These are phyloP conservation scores for Tetragonia tetragonoides DNA, from an alignment of 148 eudicot genomes.

Conservation along the genomic window DNA sequence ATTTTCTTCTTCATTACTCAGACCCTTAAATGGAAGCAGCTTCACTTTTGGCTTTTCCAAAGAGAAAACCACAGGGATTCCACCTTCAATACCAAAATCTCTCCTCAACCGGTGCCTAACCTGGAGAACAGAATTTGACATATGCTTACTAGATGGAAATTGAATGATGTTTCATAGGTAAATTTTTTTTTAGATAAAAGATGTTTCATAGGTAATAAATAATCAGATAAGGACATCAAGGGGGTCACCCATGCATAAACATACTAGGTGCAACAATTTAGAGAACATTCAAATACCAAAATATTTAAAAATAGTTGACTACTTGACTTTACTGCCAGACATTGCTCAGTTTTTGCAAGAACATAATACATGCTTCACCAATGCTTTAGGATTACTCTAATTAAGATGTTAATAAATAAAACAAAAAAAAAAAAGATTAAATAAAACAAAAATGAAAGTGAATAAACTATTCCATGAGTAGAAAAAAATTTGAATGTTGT, in stretches of 20 bases:
- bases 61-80: conserved; percentile 95
- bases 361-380: no score
- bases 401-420: no score
- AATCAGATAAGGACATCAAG: no score
- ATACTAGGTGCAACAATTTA: background rate
- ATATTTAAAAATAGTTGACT: background rate
- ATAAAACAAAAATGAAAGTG: background rate
- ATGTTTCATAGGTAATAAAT: no score
- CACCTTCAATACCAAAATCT: conserved; percentile 96
- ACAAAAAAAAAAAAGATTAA: background rate
- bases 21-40: conserved; percentile 89
- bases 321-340: background rate
- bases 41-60: conserved; percentile 96
- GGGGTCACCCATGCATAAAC: no score
- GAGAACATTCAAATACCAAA: background rate
- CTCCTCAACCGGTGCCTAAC: conserved; percentile 82
- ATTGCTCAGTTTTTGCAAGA: background rate
- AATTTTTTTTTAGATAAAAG: no score
- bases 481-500: background rate
- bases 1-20: conserved; percentile 85
- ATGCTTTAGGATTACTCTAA: no score
- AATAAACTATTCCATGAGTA: background rate
- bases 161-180: no score
- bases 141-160: background rate
- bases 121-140: conserved; percentile 40